Conservation (phyloP, 2,329 filamentous ascomycete genomes). For the Tolypocladium inflatum region DNA sequence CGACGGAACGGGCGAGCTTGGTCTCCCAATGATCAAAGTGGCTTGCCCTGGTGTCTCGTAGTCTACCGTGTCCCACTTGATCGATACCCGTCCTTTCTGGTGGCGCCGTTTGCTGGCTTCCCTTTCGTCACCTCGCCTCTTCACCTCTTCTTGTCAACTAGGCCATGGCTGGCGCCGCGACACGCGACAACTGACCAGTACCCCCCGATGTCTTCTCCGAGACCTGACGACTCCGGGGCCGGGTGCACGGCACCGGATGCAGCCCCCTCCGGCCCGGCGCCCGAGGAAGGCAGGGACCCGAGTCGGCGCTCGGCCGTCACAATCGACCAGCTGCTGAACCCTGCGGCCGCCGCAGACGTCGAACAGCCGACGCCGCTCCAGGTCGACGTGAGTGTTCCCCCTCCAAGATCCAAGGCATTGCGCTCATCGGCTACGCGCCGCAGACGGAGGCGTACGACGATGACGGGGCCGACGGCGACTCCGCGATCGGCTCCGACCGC, state of each 20-base stretch:
- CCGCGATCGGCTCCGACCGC: conserved; percentile 22
- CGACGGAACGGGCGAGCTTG: neutral
- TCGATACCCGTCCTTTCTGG: neutral
- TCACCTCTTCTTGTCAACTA: neutral
- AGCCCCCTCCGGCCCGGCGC: neutral
- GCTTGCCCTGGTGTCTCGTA: neutral
- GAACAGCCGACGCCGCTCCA: conserved; percentile 13
- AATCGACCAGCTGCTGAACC: conserved; percentile 5
- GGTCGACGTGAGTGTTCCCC: conserved; percentile 10
- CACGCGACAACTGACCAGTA: neutral
- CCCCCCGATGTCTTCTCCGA: neutral
- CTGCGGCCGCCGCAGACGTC: conserved; percentile 7
- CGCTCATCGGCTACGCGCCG: neutral
- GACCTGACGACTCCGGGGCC: neutral
- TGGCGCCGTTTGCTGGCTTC: neutral
- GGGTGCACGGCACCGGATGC: neutral
- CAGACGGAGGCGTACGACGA: conserved; percentile 8
- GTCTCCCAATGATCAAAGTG: neutral
- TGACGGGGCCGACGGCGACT: conserved; percentile 17
- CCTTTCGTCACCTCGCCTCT: neutral
- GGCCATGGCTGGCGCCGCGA: neutral
- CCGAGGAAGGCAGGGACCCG: neutral
- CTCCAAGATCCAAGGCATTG: neutral
- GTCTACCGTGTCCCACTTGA: neutral
- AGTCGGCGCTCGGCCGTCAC: neutral